Base-by-base conservation (phyloP, 2,329 filamentous ascomycete species). In the Metarhizium humberi region DNA sequence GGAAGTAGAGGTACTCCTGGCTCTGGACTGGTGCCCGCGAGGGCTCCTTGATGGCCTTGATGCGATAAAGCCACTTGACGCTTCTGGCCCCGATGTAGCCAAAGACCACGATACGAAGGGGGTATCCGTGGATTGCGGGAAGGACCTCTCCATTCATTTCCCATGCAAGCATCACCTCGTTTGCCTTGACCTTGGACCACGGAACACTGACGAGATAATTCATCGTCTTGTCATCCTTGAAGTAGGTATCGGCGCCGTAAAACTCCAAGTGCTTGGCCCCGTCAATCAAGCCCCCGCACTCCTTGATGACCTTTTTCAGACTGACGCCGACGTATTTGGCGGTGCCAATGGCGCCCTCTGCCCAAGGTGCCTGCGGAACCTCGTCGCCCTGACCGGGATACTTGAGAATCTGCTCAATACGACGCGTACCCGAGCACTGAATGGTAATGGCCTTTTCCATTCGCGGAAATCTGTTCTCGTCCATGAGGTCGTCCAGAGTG, bases 151-250 rank as follows among this genome's bases (percentile, higher is more conserved):
- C 84, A 59, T 88, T 88, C 85, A 88, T 88, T 62, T 87, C 81
- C 83, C 84, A 88, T 0, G 80, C 81, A 0, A 88, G 73, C 51
- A 88, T 72, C 0, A 88, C 85, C 62, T 88, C 82, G 59, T 86
- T 79, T 8, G 75, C 70, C 60, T 83, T 85, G 50, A 87, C 84
- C 67, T 89, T 89, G 6, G 78, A 77, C 73, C 78, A 85, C 0
- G 86, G 86, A 0, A 88, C 82, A 14, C 76, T 81, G 50, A 88
- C 83, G 20, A 79, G 73, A 61, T 88, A 90, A 66, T 89, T 89
- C 70, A 79, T 80, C 0, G 78, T 75, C 48, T 85, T 70, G 16
- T 78, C 75, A 51, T 83, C 80, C 66, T 89, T 89, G 73, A 89
- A 86, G 63, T 90, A 89, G 0, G 84, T 87, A 56, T 90, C 87